A percentile compares a stretch with the other conserved stretches of the same genome.
These are phyloP conservation scores for Corchorus capsularis DNA, from an alignment of 345 rosid genomes.

Conservation along the genomic window DNA sequence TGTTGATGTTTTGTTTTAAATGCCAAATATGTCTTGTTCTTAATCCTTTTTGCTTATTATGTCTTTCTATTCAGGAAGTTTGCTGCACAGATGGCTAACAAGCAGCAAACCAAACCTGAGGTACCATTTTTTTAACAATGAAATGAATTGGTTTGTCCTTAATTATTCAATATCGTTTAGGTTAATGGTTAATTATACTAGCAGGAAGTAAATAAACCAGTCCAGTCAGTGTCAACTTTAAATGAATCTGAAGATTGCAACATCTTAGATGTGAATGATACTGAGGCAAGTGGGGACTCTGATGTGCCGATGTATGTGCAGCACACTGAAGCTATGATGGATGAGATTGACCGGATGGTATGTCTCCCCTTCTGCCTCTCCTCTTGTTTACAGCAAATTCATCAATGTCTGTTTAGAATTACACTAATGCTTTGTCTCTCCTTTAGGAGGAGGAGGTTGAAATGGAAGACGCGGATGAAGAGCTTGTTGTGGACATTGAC, in stretches of 20 bases:
- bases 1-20: background rate
- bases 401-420: background rate
- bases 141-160: slow-evolving; percentile 9
- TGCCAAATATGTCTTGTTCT: slow-evolving; percentile 4
- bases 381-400: background rate
- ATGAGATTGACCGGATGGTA: slow-evolving; percentile 91
- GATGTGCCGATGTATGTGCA: slow-evolving; percentile 84
- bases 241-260: slow-evolving; percentile 42
- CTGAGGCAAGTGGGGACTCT: slow-evolving; percentile 39
- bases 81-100: slow-evolving; percentile 78
- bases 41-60: background rate
- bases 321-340: slow-evolving; percentile 87
- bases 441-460: slow-evolving; percentile 84
- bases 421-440: slow-evolving; percentile 4
- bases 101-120: slow-evolving; percentile 53
- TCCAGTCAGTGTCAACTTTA: slow-evolving; percentile 26
- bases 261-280: slow-evolving; percentile 55
- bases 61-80: slow-evolving; percentile 57
- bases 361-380: background rate
- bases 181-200: background rate
- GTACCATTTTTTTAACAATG: slow-evolving; percentile 30
- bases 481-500: slow-evolving; percentile 68
- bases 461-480: slow-evolving; percentile 75
- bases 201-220: slow-evolving; percentile 52
- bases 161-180: background rate